These are phyloP conservation scores for Tulasnella sp. DNA, from an alignment of 768 basidiomycete species.

Conservation along the genomic window DNA sequence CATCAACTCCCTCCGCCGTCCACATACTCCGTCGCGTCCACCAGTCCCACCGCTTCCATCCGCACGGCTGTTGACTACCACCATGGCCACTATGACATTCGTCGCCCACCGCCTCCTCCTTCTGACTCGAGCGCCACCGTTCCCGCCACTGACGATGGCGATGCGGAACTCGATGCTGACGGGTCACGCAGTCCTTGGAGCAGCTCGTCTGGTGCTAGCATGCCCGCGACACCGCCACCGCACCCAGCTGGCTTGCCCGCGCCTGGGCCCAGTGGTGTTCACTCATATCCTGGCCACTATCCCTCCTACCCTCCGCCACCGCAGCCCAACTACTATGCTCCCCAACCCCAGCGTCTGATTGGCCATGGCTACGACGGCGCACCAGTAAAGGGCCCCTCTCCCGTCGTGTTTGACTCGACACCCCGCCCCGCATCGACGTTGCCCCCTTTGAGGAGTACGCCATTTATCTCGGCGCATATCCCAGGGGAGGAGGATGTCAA, in stretches of 20 bases:
- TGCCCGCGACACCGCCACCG: constrained; percentile 9
- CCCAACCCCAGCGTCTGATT: background rate
- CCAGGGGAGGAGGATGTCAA: background rate
- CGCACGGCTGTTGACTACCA: too few relatives aligned
- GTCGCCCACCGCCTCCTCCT: background rate
- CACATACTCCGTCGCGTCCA: background rate
- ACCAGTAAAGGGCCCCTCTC: background rate
- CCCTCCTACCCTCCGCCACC: background rate
- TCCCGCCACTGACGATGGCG: constrained; percentile 2
- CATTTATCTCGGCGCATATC: background rate
- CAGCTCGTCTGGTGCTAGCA: background rate
- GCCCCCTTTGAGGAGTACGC: background rate
- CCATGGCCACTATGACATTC: background rate
- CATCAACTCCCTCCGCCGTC: background rate
- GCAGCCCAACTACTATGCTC: constrained; percentile 1
- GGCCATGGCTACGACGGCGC: background rate
- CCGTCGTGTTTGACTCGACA: background rate
- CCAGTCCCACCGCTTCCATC: background rate
- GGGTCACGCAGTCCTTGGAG: constrained; percentile 5
- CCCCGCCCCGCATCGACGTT: background rate
- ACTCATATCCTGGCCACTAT: background rate
- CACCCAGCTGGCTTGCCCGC: background rate
- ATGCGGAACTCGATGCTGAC: background rate
- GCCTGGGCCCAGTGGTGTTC: background rate
- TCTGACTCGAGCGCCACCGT: background rate